Evolutionary conservation across 495 filamentous ascomycete genomes (phyloP).

Genomic region (Neurospora hispaniola): DNA sequence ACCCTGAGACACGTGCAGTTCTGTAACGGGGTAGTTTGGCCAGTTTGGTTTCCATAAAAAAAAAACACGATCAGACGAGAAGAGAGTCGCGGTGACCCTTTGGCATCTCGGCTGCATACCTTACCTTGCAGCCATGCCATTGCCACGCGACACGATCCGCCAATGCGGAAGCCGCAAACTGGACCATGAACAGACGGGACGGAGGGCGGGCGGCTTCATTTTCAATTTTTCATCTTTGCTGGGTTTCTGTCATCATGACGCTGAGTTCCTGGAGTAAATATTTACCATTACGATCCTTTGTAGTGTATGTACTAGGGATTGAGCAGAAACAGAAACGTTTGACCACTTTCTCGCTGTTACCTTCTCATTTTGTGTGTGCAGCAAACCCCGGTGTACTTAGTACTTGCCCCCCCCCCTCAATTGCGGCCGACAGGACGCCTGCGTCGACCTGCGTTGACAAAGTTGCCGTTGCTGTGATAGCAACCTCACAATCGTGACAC

Average conservation of each 20-base stretch:
- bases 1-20: neutral
- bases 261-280: neutral
- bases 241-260: neutral
- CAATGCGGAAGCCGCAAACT: neutral
- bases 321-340: neutral
- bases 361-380: neutral
- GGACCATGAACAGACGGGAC: neutral
- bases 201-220: neutral
- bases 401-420: neutral
- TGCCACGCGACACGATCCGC: neutral
- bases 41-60: neutral
- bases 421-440: neutral
- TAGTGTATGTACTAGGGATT: too few species aligned
- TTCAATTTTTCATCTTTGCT: neutral
- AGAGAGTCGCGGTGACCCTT: neutral
- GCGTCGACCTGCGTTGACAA: neutral
- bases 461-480: neutral
- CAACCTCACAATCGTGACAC: neutral
- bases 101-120: neutral
- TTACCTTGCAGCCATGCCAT: neutral
- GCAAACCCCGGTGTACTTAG: neutral
- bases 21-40: neutral
- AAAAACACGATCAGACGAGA: neutral
- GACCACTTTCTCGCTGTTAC: neutral
- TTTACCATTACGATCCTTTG: too few species aligned